These are phyloP conservation scores for Leptographium lundbergii DNA, from an alignment of 2,329 filamentous ascomycete species.

Conservation along the genomic window DNA sequence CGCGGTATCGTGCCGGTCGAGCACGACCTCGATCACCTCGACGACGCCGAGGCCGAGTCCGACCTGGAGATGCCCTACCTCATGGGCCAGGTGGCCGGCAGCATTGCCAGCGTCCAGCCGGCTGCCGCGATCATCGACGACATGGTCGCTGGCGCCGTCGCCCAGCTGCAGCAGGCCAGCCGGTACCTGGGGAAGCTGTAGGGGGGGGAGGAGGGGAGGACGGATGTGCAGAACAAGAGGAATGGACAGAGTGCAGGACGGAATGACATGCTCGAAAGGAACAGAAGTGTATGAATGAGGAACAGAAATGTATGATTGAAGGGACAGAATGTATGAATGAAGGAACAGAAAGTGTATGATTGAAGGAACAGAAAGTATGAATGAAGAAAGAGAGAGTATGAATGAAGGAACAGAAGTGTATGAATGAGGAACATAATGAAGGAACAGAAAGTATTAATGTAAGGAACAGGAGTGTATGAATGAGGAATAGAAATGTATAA, in stretches of 20 bases:
- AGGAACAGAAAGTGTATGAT: background rate
- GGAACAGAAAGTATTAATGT: no score
- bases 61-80: constrained; percentile 79
- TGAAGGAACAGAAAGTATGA: background rate
- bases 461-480: no score
- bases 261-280: no score
- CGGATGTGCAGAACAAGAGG: no score
- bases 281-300: no score
- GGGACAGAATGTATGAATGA: background rate
- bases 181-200: constrained; percentile 36
- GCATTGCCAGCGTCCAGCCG: constrained; percentile 65
- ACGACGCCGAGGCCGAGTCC: constrained; percentile 21
- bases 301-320: no score
- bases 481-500: no score
- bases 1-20: constrained; percentile 69
- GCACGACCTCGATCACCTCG: constrained; percentile 60
- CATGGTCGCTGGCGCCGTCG: constrained; percentile 70
- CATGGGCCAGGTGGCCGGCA: constrained; percentile 87
- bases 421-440: no score
- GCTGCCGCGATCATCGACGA: constrained; percentile 76
- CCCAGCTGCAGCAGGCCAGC: constrained; percentile 49
- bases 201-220: background rate
- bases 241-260: no score
- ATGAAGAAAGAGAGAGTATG: background rate
- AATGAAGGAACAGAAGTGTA: background rate